Evolutionary conservation across 2,329 filamentous ascomycete genomes (phyloP), one percentile per base, ranked within the genome.

Genomic region (Plenodomus tracheiphilus): DNA sequence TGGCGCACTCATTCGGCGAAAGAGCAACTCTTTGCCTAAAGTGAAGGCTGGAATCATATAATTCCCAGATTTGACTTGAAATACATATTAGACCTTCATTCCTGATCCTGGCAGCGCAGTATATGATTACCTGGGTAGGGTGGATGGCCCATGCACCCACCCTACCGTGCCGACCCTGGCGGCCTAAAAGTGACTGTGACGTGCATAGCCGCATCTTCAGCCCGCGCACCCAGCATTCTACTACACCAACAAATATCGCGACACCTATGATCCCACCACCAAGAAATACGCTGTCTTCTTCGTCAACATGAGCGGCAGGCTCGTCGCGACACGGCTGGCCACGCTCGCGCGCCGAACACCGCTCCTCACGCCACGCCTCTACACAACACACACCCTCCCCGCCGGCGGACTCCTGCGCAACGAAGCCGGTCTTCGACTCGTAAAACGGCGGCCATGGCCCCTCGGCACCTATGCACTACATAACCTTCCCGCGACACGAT

Each of bases 391-490:
- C 40, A 61, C 67, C 34, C 57, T 69, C 35, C 67, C 65, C 44
- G 62, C 71, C 32, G 72, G 72, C 42, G 71, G 71, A 18, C 64
- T 74, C n/a, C 58, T 74, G 15, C 69, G 70, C 35, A 65, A 68
- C 30, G 62, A 69, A 54, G 63, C 65, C 15, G 68, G 67, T 6
- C 55, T 68, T n/a, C 66, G 70, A 38, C 51, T 69, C 11, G 59
- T 71, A 25, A 68, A 70, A 49, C 79, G 81, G 46, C 83, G 86
- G 53, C 80, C 86, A 71, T 94, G 89, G 87, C 86, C 89, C n/a
- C 79, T 86, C 11, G 88, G 88, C 32, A 75, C 81, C 42, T 94
- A 90, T 66, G 82, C 86, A 18, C 90, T 96, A 61, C 92, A 96
- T 74, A 95, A 96, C 77, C 75, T 86, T 18, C 81, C 83, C 43